A percentile compares a stretch with the other conserved stretches of the same genome.
Evolutionary conservation across 2,329 filamentous ascomycete species (phyloP).

Genomic region (Alternaria infectoria): DNA sequence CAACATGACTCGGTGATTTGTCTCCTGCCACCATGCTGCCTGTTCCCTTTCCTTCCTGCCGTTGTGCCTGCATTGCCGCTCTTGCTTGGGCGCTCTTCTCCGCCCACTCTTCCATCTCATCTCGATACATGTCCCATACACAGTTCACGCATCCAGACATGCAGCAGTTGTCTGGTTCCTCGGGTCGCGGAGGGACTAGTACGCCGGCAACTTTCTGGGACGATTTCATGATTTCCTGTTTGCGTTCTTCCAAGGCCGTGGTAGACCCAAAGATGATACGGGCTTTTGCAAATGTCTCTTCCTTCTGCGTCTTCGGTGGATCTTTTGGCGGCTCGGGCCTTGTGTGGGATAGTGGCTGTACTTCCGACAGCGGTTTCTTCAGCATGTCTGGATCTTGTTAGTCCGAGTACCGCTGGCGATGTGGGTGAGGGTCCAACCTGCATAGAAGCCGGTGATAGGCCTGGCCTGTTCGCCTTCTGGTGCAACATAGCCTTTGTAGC

Average conservation of each 20-base stretch:
- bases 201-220: constrained; percentile 77
- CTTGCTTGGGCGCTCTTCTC: constrained; percentile 69
- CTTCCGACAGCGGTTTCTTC: constrained; percentile 34
- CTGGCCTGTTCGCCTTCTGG: constrained; percentile 46
- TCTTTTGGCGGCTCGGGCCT: constrained; percentile 42
- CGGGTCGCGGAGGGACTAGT: constrained; percentile 79
- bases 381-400: constrained; percentile 46
- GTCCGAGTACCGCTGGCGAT: not conserved
- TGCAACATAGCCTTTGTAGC: constrained; percentile 46
- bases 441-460: constrained; percentile 49
- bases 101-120: constrained; percentile 92
- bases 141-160: constrained; percentile 99
- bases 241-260: constrained; percentile 73
- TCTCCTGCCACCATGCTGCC: constrained; percentile 46
- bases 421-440: constrained; percentile 26
- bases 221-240: constrained; percentile 64
- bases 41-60: constrained; percentile 34
- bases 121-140: constrained; percentile 90
- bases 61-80: constrained; percentile 52
- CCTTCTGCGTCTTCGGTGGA: constrained; percentile 55
- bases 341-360: constrained; percentile 41
- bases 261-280: constrained; percentile 82
- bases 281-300: constrained; percentile 64
- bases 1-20: constrained; percentile 56
- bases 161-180: constrained; percentile 97